A percentile compares a stretch with the other conserved stretches of the same genome.
These are phyloP conservation scores for Ustilago esculenta DNA, from an alignment of 1,284 basidiomycete species.

Conservation along the genomic window DNA sequence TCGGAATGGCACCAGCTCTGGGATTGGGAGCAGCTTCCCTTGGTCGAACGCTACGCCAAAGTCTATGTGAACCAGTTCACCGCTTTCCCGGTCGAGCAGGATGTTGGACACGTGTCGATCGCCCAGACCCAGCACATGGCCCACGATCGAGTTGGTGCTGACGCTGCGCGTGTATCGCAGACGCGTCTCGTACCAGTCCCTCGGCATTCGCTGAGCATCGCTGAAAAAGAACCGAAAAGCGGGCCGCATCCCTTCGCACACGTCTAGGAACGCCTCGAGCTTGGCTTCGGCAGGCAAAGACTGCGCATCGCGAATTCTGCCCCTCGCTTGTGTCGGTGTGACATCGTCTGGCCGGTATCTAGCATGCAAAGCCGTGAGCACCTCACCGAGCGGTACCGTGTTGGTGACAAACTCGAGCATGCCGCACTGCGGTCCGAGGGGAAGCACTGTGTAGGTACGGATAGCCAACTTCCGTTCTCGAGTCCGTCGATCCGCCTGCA, in stretches of 20 bases:
- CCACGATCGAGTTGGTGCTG: slow-evolving; percentile 92
- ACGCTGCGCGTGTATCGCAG: slow-evolving; percentile 89
- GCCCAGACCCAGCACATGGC: slow-evolving; percentile 89
- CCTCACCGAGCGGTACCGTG: slow-evolving; percentile 76
- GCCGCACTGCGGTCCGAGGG: slow-evolving; percentile 82
- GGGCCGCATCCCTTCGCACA: slow-evolving; percentile 76
- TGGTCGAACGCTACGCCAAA: slow-evolving; percentile 94
- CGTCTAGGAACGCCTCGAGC: slow-evolving; percentile 70
- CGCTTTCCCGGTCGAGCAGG: slow-evolving; percentile 81
- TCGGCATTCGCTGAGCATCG: slow-evolving; percentile 84
- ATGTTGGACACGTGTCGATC: slow-evolving; percentile 95
- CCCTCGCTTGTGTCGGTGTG: slow-evolving; percentile 42
- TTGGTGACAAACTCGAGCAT: slow-evolving; percentile 90
- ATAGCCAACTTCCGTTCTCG: slow-evolving; percentile 78
- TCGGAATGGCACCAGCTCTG: slow-evolving; percentile 92
- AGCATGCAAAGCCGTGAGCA: slow-evolving; percentile 75
- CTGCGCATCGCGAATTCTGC: slow-evolving; percentile 32
- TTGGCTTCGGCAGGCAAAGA: slow-evolving; percentile 27
- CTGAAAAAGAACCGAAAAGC: slow-evolving; percentile 95
- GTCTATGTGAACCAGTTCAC: slow-evolving; percentile 93
- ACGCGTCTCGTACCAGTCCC: slow-evolving; percentile 92
- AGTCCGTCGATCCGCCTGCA: slow-evolving; percentile 79
- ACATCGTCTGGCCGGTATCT: slow-evolving; percentile 41
- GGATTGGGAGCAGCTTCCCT: slow-evolving; percentile 83
- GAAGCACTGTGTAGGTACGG: slow-evolving; percentile 87